phyloP scores from a whole-genome alignment of 805 yeast species.

The Candida saitoana region DNA sequence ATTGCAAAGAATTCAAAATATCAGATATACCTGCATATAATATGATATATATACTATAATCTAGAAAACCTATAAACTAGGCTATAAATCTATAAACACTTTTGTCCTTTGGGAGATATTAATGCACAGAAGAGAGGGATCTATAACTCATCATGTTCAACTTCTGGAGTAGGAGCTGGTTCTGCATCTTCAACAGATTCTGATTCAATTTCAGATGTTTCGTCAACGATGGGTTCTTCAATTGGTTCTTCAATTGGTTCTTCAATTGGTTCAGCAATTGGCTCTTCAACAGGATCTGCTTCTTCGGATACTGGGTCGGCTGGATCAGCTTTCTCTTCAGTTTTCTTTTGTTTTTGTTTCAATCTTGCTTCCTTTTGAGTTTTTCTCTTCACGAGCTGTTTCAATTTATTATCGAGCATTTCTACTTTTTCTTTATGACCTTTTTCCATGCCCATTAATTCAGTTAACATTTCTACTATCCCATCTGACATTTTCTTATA shows the following conservation, averaged over 20 bases:
- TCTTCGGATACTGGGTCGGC: not conserved
- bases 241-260: not conserved
- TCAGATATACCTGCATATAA: too few relatives aligned
- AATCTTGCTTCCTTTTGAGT: constrained; percentile 29
- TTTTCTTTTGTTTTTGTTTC: constrained; percentile 20
- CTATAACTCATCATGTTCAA: constrained; percentile 13
- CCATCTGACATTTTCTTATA: constrained; percentile 24
- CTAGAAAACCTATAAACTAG: too few relatives aligned
- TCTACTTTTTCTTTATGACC: constrained; percentile 27
- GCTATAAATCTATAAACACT: too few relatives aligned
- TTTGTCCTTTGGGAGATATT: not conserved
- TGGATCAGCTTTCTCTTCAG: constrained; percentile 5
- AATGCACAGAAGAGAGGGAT: not conserved
- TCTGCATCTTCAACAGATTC: constrained; percentile 8
- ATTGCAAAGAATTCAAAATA: too few relatives aligned
- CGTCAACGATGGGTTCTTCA: constrained; percentile 5
- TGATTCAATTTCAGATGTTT: constrained; percentile 6
- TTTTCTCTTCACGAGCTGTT: constrained; percentile 28
- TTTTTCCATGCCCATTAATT: constrained; percentile 24
- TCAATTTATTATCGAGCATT: constrained; percentile 24
- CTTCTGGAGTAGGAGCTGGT: constrained; percentile 14
- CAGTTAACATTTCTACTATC: constrained; percentile 26
- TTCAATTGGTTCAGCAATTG: constrained; percentile 1
- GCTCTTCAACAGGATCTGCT: constrained; percentile 4
- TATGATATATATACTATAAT: too few relatives aligned